A percentile compares a stretch with the other conserved stretches of the same genome.
Conservation (phyloP, 2,329 filamentous ascomycete species). For the Neofusicoccum umdonicola region DNA sequence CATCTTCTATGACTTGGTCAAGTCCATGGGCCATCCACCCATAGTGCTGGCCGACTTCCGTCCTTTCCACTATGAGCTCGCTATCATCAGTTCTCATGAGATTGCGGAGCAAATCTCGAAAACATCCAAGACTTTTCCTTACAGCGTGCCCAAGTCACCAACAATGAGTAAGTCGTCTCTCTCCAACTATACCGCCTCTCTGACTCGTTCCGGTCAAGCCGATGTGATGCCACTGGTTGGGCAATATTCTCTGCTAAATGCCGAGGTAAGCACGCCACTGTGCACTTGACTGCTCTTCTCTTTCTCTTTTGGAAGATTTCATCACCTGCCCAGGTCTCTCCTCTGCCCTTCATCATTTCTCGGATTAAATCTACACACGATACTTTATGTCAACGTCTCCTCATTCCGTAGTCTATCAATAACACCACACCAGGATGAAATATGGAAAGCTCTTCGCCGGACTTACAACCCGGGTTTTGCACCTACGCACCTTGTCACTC, state of each 20-base stretch:
- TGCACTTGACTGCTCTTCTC: background rate
- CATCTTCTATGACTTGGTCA: constrained; percentile 29
- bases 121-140: constrained; percentile 29
- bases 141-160: constrained; percentile 34
- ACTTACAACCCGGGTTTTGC: constrained; percentile 26
- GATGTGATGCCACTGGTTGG: constrained; percentile 26
- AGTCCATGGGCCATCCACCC: constrained; percentile 27
- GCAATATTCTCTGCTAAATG: constrained; percentile 27
- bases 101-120: constrained; percentile 35
- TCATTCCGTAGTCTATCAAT: no score
- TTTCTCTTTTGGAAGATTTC: background rate
- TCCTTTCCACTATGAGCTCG: constrained; percentile 27
- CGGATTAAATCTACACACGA: no score
- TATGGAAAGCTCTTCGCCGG: constrained; percentile 21
- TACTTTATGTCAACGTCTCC: no score
- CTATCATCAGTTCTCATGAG: constrained; percentile 30
- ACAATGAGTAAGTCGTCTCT: constrained; percentile 26
- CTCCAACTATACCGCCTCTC: background rate
- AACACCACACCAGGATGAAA: constrained; percentile 11
- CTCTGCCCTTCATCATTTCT: no score
- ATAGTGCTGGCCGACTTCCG: constrained; percentile 32
- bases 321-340: no score
- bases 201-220: background rate
- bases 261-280: constrained; percentile 20
- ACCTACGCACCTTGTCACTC: constrained; percentile 22